Conservation (phyloP, 2,329 filamentous ascomycete species). For the Cladophialophora bantiana region DNA sequence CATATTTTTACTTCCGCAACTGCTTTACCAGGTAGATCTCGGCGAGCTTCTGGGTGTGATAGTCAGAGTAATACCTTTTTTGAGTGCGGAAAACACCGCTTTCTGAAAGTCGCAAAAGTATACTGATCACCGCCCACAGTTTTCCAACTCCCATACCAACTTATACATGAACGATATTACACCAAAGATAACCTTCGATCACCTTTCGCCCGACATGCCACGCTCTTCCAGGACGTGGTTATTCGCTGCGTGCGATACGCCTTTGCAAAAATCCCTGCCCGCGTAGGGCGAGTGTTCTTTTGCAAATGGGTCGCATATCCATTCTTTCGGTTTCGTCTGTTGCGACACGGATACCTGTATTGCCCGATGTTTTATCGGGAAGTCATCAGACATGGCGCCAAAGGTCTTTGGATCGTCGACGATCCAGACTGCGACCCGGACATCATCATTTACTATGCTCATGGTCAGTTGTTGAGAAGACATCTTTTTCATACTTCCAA, state of each 20-base stretch:
- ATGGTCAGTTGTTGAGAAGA: slow-evolving; percentile 63
- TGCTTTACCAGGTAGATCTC: slow-evolving; percentile 72
- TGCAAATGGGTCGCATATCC: slow-evolving; percentile 74
- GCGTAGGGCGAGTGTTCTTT: slow-evolving; percentile 77
- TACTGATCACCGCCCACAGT: slow-evolving; percentile 23
- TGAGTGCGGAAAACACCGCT: slow-evolving; percentile 60
- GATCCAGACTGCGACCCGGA: slow-evolving; percentile 68
- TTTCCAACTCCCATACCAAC: slow-evolving; percentile 63
- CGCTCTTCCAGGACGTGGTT: slow-evolving; percentile 77
- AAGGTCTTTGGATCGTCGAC: slow-evolving; percentile 73
- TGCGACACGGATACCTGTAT: slow-evolving; percentile 71
- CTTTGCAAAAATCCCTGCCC: slow-evolving; percentile 73
- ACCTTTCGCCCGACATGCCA: slow-evolving; percentile 72
- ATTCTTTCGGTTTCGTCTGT: slow-evolving; percentile 76
- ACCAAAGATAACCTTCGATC: slow-evolving; percentile 55
- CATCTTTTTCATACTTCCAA: not conserved
- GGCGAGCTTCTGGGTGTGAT: slow-evolving; percentile 61
- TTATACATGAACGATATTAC: slow-evolving; percentile 66
- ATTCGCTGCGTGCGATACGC: slow-evolving; percentile 79
- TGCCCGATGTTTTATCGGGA: slow-evolving; percentile 71
- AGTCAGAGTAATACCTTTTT: slow-evolving; percentile 70
- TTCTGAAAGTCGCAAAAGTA: not conserved
- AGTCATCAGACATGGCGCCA: slow-evolving; percentile 59
- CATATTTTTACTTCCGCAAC: slow-evolving; percentile 72
- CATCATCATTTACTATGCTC: slow-evolving; percentile 80